These are phyloP conservation scores for Pseudogymnoascus sp. DNA, from an alignment of 2,329 filamentous ascomycete genomes.

Conservation along the genomic window DNA sequence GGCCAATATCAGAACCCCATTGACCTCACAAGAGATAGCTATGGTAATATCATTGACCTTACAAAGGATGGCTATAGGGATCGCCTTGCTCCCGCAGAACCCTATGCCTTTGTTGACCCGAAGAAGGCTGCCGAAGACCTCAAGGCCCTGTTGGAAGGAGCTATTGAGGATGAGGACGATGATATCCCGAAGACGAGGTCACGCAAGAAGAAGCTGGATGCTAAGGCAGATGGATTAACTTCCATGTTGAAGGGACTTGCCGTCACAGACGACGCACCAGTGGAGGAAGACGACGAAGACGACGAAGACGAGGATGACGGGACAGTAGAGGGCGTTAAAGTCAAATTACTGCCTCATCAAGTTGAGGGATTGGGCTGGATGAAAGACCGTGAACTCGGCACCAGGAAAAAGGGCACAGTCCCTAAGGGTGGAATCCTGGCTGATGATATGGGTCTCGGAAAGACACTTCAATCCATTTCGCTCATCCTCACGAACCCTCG, in stretches of 20 bases:
- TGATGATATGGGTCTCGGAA: constrained; percentile 95
- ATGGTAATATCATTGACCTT: constrained; percentile 19
- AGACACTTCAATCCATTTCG: constrained; percentile 89
- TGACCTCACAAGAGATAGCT: constrained; percentile 23
- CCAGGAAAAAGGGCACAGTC: constrained; percentile 67
- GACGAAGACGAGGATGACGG: constrained; percentile 50
- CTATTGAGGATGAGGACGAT: constrained; percentile 58
- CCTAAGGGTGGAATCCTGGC: constrained; percentile 83
- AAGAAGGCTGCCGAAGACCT: constrained; percentile 65
- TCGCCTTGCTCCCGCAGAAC: constrained; percentile 16
- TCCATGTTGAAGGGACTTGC: constrained; percentile 30
- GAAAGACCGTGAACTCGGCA: constrained; percentile 81
- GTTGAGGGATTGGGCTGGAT: constrained; percentile 93
- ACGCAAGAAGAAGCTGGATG: constrained; percentile 30
- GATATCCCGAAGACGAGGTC: constrained; percentile 31
- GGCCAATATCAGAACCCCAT: constrained; percentile 21
- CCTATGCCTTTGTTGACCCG: constrained; percentile 42
- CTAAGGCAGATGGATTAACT: constrained; percentile 24
- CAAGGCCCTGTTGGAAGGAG: constrained; percentile 73
- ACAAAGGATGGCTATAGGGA: constrained; percentile 20
- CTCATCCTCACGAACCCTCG: constrained; percentile 77
- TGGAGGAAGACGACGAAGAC: constrained; percentile 38
- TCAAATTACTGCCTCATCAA: constrained; percentile 87
- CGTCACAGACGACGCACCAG: constrained; percentile 39
- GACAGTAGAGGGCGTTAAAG: constrained; percentile 69